Evolutionary conservation across 2,329 filamentous ascomycete species (phyloP).

Genomic region (Fusarium nygamai): DNA sequence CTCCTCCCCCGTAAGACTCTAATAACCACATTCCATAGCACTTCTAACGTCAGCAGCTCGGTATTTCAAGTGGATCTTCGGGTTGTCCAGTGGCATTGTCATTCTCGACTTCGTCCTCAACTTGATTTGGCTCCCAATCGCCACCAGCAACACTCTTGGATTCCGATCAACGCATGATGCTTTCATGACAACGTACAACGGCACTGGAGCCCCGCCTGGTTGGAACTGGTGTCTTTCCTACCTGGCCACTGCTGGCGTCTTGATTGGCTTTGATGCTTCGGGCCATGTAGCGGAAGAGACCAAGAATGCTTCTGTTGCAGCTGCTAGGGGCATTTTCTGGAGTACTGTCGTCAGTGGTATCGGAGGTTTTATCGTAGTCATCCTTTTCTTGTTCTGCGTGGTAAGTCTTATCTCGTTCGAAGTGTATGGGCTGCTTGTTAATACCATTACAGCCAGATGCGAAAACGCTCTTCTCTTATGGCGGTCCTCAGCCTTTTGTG

Average conservation of each 20-base stretch:
- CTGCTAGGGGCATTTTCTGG: background rate
- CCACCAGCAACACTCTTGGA: background rate
- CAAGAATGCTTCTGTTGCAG: background rate
- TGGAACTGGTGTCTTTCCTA: background rate
- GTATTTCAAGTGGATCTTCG: conserved; percentile 4
- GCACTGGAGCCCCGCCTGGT: background rate
- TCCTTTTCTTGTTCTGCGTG: conserved; percentile 7
- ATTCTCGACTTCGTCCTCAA: background rate
- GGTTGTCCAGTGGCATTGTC: background rate
- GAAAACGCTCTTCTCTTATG: background rate
- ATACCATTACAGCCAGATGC: background rate
- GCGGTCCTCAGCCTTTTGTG: background rate
- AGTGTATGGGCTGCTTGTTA: fast-evolving
- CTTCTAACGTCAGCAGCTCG: background rate
- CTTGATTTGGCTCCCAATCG: background rate
- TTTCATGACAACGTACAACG: background rate
- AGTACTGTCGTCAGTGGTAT: background rate
- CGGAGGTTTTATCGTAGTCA: background rate
- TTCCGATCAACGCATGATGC: background rate
- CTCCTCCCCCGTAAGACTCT: background rate
- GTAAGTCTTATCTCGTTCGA: background rate
- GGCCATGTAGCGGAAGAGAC: background rate
- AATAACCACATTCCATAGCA: fast-evolving
- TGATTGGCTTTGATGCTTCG: background rate
- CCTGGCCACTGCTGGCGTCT: background rate